Evolutionary conservation across 805 yeast genomes (phyloP).

Genomic region (Kodamaea neixiangensis): DNA sequence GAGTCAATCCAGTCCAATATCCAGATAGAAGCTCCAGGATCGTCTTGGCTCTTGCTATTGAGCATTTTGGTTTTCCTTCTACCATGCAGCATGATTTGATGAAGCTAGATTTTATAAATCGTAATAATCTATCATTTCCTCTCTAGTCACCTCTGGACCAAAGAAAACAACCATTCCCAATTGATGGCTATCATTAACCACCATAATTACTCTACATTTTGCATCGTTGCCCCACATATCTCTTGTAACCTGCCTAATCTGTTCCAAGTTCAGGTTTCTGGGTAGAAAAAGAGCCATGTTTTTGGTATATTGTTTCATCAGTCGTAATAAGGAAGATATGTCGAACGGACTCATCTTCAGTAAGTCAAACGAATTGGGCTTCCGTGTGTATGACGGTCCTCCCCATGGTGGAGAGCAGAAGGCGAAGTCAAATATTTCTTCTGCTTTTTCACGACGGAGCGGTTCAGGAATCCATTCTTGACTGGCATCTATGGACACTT

Average conservation of each 20-base stretch:
- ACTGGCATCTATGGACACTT: conserved; percentile 23
- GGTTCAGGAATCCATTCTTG: conserved; percentile 36
- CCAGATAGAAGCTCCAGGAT: too few relatives aligned
- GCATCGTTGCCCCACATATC: conserved; percentile 46
- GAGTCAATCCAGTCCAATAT: too few relatives aligned
- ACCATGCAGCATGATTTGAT: too few relatives aligned
- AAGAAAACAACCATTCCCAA: conserved; percentile 63
- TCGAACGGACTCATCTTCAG: conserved; percentile 48
- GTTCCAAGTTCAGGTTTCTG: conserved; percentile 54
- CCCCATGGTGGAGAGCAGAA: conserved; percentile 93
- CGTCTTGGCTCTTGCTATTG: too few relatives aligned
- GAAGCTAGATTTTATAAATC: too few relatives aligned
- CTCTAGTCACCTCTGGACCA: conserved; percentile 40
- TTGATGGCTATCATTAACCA: conserved; percentile 40
- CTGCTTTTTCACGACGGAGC: conserved; percentile 17
- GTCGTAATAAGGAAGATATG: conserved; percentile 45
- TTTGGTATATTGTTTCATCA: conserved; percentile 40
- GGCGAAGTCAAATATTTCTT: conserved; percentile 46
- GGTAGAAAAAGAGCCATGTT: conserved; percentile 67
- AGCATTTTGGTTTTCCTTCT: too few relatives aligned
- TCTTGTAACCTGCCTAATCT: conserved; percentile 49
- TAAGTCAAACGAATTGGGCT: conserved; percentile 47
- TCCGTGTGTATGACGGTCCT: conserved; percentile 59
- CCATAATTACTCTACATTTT: conserved; percentile 48
- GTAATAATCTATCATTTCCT: conserved; percentile 2